phyloP scores from a whole-genome alignment of 768 basidiomycete species.

The Podaxis rugospora region DNA sequence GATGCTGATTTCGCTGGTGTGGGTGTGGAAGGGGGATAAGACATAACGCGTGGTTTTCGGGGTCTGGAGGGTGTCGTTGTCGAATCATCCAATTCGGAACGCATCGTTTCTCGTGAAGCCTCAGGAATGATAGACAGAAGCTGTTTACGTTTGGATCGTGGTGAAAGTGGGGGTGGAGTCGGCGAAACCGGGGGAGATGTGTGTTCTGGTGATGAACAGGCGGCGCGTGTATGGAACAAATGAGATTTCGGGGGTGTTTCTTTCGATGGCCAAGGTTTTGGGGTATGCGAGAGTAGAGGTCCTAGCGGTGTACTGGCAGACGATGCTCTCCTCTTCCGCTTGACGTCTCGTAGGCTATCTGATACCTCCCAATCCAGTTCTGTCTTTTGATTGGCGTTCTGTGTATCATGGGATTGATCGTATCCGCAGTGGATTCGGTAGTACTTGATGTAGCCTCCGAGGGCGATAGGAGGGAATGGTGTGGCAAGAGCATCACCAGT shows the following conservation, averaged over 20 bases:
- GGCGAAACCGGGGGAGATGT: slow-evolving; percentile 1
- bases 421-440: slow-evolving; percentile 22
- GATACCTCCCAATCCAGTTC: slow-evolving; percentile 10
- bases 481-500: slow-evolving; percentile 13
- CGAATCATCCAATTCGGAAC: neutral
- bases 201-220: slow-evolving; percentile 16
- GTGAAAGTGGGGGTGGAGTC: slow-evolving; percentile 12
- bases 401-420: neutral
- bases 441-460: slow-evolving; percentile 38
- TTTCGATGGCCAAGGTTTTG: slow-evolving; percentile 13
- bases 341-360: slow-evolving; percentile 2
- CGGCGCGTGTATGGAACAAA: slow-evolving; percentile 17
- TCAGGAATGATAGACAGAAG: slow-evolving; percentile 22
- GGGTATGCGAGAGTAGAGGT: slow-evolving; percentile 3
- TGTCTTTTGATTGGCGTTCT: neutral
- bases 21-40: slow-evolving; percentile 5
- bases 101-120: slow-evolving; percentile 20
- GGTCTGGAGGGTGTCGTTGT: neutral
- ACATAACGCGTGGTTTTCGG: slow-evolving; percentile 11
- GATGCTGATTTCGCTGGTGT: neutral
- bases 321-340: neutral
- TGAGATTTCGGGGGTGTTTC: slow-evolving; percentile 15
- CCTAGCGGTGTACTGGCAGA: slow-evolving; percentile 1
- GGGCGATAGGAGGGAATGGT: slow-evolving; percentile 35
- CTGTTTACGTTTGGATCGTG: slow-evolving; percentile 17